Conservation (phyloP, 768 basidiomycete genomes). For the Suillus clintonianus region DNA sequence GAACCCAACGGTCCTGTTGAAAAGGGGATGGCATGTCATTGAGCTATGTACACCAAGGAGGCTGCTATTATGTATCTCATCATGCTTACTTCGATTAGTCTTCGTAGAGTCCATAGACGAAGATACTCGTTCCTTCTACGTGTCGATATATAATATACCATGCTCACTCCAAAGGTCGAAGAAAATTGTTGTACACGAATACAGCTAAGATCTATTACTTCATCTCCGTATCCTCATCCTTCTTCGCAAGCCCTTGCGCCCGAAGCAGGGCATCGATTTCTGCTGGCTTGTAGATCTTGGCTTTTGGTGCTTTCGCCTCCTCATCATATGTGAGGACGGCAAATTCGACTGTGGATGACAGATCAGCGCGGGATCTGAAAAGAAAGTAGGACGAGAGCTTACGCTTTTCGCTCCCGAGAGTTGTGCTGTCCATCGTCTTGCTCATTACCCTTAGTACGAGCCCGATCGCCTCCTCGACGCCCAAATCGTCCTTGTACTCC, state of each 20-base stretch:
- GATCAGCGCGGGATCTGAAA: background rate
- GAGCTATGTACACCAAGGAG: constrained; percentile 13
- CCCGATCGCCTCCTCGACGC: constrained; percentile 89
- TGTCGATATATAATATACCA: background rate
- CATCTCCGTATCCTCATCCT: constrained; percentile 83
- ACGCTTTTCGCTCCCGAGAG: constrained; percentile 95
- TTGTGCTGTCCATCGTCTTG: constrained; percentile 99
- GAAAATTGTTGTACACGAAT: constrained; percentile 1
- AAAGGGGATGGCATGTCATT: constrained; percentile 85
- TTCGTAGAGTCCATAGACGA: background rate
- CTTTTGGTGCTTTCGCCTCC: constrained; percentile 72
- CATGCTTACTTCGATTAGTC: background rate
- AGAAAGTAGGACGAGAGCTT: constrained; percentile 31
- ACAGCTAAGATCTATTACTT: constrained; percentile 39
- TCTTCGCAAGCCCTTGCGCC: constrained; percentile 83
- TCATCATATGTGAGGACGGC: constrained; percentile 90
- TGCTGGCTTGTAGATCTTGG: constrained; percentile 87
- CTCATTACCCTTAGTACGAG: constrained; percentile 94
- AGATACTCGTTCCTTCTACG: background rate
- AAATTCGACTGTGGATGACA: constrained; percentile 78
- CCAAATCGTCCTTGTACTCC: constrained; percentile 96
- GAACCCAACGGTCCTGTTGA: constrained; percentile 50
- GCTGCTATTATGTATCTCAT: background rate
- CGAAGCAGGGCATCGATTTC: constrained; percentile 86
- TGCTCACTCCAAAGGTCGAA: background rate